These are phyloP conservation scores for Nannizziopsis arthrosporioides DNA, from an alignment of 2,329 filamentous ascomycete genomes.

Conservation along the genomic window DNA sequence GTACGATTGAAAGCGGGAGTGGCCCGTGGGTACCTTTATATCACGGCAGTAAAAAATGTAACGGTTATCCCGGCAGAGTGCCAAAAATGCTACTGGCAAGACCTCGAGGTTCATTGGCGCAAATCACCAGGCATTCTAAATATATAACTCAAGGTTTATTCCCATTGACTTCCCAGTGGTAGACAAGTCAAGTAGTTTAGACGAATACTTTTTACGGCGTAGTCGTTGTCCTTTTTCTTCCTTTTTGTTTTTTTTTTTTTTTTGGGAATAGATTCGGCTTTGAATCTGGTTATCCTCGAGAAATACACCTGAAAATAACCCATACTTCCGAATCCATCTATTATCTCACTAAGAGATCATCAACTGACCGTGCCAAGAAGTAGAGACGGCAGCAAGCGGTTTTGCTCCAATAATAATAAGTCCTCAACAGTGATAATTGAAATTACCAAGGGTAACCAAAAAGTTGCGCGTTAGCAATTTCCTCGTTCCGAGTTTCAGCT, in stretches of 20 bases:
- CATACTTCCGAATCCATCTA: neutral
- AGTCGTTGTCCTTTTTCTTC: too few species aligned
- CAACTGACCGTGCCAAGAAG: neutral
- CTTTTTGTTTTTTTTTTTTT: too few species aligned
- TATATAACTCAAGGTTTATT: neutral
- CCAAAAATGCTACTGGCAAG: neutral
- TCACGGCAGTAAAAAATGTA: slow-evolving; percentile 4
- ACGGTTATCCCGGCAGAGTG: neutral
- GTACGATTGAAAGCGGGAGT: neutral
- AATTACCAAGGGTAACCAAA: too few species aligned
- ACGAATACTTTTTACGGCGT: too few species aligned
- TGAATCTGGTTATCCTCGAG: too few species aligned
- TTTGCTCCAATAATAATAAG: too few species aligned
- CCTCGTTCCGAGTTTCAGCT: too few species aligned
- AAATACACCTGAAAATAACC: neutral
- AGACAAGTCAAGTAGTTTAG: too few species aligned
- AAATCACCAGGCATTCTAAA: neutral
- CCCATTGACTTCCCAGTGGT: neutral
- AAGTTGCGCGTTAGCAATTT: too few species aligned
- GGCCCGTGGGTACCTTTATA: slow-evolving; percentile 8
- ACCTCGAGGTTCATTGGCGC: neutral
- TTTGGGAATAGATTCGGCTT: too few species aligned
- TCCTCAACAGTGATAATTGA: too few species aligned
- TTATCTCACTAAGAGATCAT: neutral
- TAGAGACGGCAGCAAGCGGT: neutral